Evolutionary conservation across 1,284 basidiomycete species (phyloP).

Genomic region (Neolentinus lepideus): DNA sequence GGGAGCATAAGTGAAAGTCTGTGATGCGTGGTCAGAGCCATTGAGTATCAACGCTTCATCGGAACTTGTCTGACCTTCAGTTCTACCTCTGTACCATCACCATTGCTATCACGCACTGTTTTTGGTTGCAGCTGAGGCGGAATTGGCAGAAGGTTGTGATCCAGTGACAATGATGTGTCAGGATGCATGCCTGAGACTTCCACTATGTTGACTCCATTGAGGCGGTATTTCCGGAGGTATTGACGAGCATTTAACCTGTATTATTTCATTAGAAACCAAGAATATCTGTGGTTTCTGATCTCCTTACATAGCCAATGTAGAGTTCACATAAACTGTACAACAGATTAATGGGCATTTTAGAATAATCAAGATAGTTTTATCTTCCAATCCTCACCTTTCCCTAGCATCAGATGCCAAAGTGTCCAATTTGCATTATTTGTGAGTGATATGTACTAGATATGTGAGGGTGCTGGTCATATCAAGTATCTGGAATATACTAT

Average conservation of each 20-base stretch:
- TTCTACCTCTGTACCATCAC: too few relatives aligned
- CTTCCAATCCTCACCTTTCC: neutral
- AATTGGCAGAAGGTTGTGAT: too few relatives aligned
- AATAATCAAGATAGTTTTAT: neutral
- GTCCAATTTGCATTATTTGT: neutral
- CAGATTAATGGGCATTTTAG: neutral
- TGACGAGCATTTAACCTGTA: neutral
- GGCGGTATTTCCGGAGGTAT: too few relatives aligned
- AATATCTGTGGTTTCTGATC: neutral
- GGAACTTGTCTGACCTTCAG: too few relatives aligned
- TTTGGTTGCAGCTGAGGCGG: too few relatives aligned
- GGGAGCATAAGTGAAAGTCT: too few relatives aligned
- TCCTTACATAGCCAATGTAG: neutral
- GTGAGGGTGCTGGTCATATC: neutral
- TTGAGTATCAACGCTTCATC: too few relatives aligned
- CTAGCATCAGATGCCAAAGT: neutral
- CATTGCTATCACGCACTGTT: too few relatives aligned
- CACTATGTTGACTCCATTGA: too few relatives aligned
- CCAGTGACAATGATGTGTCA: too few relatives aligned
- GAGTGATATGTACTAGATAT: neutral
- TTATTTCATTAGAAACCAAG: neutral
- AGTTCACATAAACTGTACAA: neutral
- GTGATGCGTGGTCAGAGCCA: too few relatives aligned
- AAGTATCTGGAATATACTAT: neutral
- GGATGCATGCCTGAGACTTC: too few relatives aligned